Percentiles rank a stretch among this genome's conserved stretches.
Conservation (phyloP, 306 rosid genomes). For the Rubus idaeus region DNA sequence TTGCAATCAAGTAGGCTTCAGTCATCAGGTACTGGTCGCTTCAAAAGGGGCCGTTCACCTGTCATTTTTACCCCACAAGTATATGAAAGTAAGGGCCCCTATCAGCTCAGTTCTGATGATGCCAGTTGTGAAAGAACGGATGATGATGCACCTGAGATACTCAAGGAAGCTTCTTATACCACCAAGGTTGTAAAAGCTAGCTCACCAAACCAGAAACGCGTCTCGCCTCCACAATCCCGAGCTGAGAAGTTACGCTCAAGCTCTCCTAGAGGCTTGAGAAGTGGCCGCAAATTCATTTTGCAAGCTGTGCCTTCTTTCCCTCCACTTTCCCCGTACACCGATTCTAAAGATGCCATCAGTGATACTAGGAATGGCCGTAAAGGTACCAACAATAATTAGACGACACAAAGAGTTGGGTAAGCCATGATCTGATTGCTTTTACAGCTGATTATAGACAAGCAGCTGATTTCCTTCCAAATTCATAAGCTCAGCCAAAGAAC, state of each 20-base stretch:
- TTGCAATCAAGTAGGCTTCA: constrained; percentile 18
- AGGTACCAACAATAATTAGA: background rate
- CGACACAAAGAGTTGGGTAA: background rate
- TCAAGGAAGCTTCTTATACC: constrained; percentile 17
- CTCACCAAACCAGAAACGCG: constrained; percentile 15
- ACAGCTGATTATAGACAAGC: background rate
- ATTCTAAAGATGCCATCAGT: background rate
- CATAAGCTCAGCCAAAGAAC: background rate
- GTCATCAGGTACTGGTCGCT: constrained; percentile 7
- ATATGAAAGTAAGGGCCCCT: background rate
- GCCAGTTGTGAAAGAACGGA: background rate
- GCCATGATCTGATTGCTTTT: background rate
- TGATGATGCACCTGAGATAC: constrained; percentile 18
- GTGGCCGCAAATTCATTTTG: constrained; percentile 10
- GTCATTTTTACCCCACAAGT: background rate
- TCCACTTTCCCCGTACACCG: constrained; percentile 13
- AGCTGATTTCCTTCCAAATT: background rate
- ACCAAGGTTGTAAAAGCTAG: background rate
- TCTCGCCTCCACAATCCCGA: constrained; percentile 15
- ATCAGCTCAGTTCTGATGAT: constrained; percentile 9
- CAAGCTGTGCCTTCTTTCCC: constrained; percentile 24
- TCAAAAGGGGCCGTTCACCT: constrained; percentile 21
- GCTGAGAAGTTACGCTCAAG: constrained; percentile 4
- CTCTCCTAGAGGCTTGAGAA: constrained; percentile 18
- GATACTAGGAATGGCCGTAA: background rate